phyloP scores from a whole-genome alignment of 768 basidiomycete species.

The Pholiota molesta region DNA sequence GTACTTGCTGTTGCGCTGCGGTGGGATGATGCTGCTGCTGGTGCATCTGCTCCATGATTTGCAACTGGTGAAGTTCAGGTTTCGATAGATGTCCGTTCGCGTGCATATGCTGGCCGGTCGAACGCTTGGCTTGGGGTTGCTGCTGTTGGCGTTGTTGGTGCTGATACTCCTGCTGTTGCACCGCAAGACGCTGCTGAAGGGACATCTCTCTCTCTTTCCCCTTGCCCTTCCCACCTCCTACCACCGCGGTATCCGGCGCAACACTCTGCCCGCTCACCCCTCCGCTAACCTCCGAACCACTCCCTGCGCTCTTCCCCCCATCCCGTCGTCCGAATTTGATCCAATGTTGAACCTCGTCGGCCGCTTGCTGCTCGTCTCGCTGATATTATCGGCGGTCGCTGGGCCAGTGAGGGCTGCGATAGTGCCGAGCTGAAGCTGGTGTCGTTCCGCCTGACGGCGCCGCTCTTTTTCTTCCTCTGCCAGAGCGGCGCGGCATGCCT shows the following conservation, averaged over 20 bases:
- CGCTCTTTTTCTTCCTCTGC: constrained; percentile 9
- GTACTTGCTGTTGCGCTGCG: constrained; percentile 6
- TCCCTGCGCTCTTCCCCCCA: constrained; percentile 39
- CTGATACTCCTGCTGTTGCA: constrained; percentile 9
- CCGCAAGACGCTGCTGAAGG: background rate
- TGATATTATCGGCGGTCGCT: background rate
- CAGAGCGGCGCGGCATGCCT: background rate
- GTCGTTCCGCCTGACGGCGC: background rate
- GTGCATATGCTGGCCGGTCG: constrained; percentile 11
- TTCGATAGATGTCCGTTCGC: constrained; percentile 17
- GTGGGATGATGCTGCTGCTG: constrained; percentile 11
- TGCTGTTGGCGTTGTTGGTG: constrained; percentile 15
- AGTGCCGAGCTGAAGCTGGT: constrained; percentile 3
- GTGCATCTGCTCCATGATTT: constrained; percentile 22
- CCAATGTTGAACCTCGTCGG: constrained; percentile 56
- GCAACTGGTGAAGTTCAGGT: constrained; percentile 20
- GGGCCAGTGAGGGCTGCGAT: background rate
- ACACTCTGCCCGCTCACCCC: constrained; percentile 2
- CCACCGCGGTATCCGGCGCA: constrained; percentile 10
- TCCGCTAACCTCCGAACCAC: constrained; percentile 33
- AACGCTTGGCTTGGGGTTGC: constrained; percentile 9
- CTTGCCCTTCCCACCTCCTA: constrained; percentile 12
- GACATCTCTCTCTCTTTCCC: constrained; percentile 19
- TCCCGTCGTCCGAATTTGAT: constrained; percentile 54
- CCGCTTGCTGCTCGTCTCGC: constrained; percentile 16